Evolutionary conservation across 2,329 filamentous ascomycete genomes (phyloP).

Genomic region (Scolecobasidium constrictum): DNA sequence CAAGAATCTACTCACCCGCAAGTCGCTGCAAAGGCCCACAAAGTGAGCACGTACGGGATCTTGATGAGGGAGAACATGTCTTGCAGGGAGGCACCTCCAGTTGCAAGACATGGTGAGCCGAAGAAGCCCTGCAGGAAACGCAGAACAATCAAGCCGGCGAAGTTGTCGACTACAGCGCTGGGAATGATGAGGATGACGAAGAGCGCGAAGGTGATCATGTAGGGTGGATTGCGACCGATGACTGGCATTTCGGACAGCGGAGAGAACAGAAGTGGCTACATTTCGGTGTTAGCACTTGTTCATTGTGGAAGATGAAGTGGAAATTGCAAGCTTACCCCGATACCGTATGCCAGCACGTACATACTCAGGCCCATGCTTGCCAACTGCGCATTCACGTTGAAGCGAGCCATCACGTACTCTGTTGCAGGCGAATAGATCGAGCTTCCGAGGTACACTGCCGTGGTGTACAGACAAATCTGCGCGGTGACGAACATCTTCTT

Average conservation of each 20-base stretch:
- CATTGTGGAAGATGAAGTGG: too few relatives aligned
- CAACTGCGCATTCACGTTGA: conserved; percentile 40
- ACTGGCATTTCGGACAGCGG: conserved; percentile 56
- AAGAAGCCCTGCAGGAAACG: conserved; percentile 30
- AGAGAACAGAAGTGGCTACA: conserved; percentile 53
- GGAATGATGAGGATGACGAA: conserved; percentile 59
- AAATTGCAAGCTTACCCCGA: too few relatives aligned
- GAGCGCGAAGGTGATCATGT: conserved; percentile 55
- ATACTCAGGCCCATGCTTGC: conserved; percentile 49
- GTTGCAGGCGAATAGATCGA: conserved; percentile 39
- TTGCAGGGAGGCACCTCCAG: conserved; percentile 25
- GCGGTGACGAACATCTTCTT: conserved; percentile 23
- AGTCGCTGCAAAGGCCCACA: conserved; percentile 34
- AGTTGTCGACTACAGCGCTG: conserved; percentile 51
- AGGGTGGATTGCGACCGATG: conserved; percentile 57
- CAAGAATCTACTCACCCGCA: too few relatives aligned
- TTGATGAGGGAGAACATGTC: conserved; percentile 31
- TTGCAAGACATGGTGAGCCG: conserved; percentile 26
- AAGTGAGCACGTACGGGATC: conserved; percentile 31
- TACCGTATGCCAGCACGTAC: conserved; percentile 51
- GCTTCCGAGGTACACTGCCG: conserved; percentile 45
- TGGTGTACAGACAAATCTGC: conserved; percentile 43
- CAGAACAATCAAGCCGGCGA: conserved; percentile 49
- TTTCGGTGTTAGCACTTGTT: too few relatives aligned
- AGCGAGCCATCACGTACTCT: conserved; percentile 39